These are phyloP conservation scores for Thoreauomyces humboldtii DNA, from an alignment of 192 early-diverging fungal genomes.

Conservation along the genomic window DNA sequence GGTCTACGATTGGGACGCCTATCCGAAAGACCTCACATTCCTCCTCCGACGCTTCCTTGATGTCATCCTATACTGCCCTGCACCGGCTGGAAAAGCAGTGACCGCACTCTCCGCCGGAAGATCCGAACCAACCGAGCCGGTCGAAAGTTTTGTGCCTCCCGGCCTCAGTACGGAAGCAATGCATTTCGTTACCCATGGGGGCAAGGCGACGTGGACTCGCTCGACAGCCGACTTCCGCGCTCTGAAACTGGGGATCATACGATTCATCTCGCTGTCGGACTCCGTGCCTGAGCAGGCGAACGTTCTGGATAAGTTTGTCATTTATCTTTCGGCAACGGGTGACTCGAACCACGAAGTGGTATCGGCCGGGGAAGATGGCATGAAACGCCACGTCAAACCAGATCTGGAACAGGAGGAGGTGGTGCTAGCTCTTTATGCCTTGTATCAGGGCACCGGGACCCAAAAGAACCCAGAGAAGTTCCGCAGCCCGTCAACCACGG, in stretches of 20 bases:
- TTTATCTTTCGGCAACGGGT: slow-evolving; percentile 59
- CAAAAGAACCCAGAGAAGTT: slow-evolving; percentile 6
- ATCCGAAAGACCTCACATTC: slow-evolving; percentile 52
- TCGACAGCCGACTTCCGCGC: slow-evolving; percentile 21
- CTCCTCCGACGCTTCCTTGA: slow-evolving; percentile 59
- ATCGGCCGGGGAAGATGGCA: slow-evolving; percentile 73
- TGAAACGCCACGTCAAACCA: slow-evolving; percentile 67
- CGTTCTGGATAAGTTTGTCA: slow-evolving; percentile 58
- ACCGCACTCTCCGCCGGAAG: not conserved
- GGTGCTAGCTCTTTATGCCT: slow-evolving; percentile 48
- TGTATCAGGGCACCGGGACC: slow-evolving; percentile 57
- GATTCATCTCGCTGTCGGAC: slow-evolving; percentile 19
- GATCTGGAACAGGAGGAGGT: slow-evolving; percentile 67
- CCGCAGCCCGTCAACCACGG: slow-evolving; percentile 43
- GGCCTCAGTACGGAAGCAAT: slow-evolving; percentile 58
- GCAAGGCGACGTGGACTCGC: slow-evolving; percentile 69
- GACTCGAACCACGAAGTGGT: slow-evolving; percentile 73
- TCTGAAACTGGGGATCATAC: slow-evolving; percentile 30
- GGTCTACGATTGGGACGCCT: slow-evolving; percentile 57
- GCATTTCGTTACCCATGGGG: slow-evolving; percentile 64
- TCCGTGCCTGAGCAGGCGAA: slow-evolving; percentile 35
- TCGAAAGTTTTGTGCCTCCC: slow-evolving; percentile 37
- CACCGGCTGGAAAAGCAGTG: slow-evolving; percentile 30
- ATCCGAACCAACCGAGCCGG: not conserved
- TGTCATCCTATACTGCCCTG: slow-evolving; percentile 61